Percentiles rank a stretch among this genome's conserved stretches.
Evolutionary conservation across 257 asterid species (phyloP).

Genomic region (Prunella vulgaris): DNA sequence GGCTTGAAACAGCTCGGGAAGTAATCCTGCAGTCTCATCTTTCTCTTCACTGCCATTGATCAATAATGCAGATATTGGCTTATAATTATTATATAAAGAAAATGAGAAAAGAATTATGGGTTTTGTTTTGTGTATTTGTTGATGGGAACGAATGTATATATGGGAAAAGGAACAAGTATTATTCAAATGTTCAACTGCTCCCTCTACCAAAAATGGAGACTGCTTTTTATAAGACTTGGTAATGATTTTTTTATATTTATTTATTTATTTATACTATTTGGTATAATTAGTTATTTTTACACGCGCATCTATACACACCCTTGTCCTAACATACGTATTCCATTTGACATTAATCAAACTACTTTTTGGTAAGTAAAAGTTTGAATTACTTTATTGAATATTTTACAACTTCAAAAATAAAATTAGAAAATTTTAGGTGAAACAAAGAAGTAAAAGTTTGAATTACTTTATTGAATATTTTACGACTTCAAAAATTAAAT

Average conservation of each 20-base stretch:
- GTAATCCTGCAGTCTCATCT: slow-evolving; percentile 47
- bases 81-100: not conserved
- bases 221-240: slow-evolving; percentile 39
- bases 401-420: not conserved
- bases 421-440: not conserved
- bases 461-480: not conserved
- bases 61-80: not conserved
- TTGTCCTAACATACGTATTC: slow-evolving; percentile 25
- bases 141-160: slow-evolving; percentile 17
- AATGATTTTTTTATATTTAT: not conserved
- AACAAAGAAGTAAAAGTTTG: not conserved
- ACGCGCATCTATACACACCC: not conserved
- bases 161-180: slow-evolving; percentile 8
- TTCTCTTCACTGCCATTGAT: slow-evolving; percentile 46
- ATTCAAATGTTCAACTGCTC: slow-evolving; percentile 38
- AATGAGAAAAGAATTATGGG: not conserved
- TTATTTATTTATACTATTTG: not conserved
- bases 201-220: slow-evolving; percentile 33
- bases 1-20: slow-evolving; percentile 52
- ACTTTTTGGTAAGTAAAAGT: not conserved
- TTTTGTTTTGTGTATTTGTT: not conserved
- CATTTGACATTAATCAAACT: slow-evolving; percentile 3
- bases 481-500: not conserved
- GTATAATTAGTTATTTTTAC: not conserved
- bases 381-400: not conserved